Evolutionary conservation across 148 eudicot species (phyloP).

Genomic region (Salicornia ramosissima): DNA sequence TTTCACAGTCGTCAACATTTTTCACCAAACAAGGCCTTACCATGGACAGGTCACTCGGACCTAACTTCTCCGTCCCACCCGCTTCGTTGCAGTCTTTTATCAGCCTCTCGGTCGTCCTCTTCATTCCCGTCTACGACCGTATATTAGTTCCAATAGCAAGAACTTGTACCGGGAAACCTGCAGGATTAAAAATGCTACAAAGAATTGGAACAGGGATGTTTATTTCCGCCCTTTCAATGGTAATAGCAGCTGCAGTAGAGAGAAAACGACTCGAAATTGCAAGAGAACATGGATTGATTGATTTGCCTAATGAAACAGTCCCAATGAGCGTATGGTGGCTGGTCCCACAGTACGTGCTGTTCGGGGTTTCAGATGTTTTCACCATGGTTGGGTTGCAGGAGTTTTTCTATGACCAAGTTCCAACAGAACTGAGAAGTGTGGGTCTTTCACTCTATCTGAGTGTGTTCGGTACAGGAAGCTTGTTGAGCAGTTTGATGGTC

Average conservation of each 20-base stretch:
- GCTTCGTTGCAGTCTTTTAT: constrained; percentile 60
- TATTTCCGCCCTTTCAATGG: constrained; percentile 41
- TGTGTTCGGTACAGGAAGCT: constrained; percentile 55
- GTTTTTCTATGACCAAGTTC: constrained; percentile 65
- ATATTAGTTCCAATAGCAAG: constrained; percentile 52
- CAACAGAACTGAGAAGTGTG: constrained; percentile 49
- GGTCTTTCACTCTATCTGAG: constrained; percentile 58
- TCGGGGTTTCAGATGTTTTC: constrained; percentile 55
- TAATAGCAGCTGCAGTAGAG: constrained; percentile 57
- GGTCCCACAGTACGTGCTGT: constrained; percentile 53
- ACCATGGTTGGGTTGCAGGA: constrained; percentile 70
- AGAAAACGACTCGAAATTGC: constrained; percentile 49
- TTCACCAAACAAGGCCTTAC: constrained; percentile 76
- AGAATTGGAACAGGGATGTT: constrained; percentile 54
- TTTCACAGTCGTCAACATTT: constrained; percentile 52
- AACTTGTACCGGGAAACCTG: constrained; percentile 39
- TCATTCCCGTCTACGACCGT: constrained; percentile 61
- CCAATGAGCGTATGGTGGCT: constrained; percentile 76
- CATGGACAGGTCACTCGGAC: constrained; percentile 52
- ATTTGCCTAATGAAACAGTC: constrained; percentile 36
- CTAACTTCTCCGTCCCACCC: constrained; percentile 46
- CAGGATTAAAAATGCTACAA: constrained; percentile 66
- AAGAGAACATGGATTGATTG: constrained; percentile 36
- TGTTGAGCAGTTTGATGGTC: constrained; percentile 62
- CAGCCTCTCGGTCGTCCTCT: constrained; percentile 34